Percentiles rank a stretch among this genome's conserved stretches.
Evolutionary conservation across 306 rosid genomes (phyloP).

Genomic region (Rosa persica): DNA sequence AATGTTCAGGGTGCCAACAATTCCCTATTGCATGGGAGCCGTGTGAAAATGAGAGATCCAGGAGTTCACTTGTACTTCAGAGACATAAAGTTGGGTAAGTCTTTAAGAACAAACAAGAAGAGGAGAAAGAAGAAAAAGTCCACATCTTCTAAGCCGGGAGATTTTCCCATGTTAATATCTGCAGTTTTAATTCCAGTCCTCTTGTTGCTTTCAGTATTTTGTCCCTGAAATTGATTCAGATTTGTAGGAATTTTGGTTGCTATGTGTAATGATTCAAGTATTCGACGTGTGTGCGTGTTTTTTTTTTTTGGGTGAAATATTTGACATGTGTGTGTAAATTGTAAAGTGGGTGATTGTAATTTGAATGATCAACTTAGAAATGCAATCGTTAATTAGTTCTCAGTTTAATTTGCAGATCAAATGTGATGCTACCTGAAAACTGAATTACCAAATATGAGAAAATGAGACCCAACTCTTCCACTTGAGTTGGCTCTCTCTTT

Average conservation of each 20-base stretch:
- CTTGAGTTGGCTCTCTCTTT: neutral
- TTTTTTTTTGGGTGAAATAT: no score
- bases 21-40: constrained; percentile 37
- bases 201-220: constrained; percentile 17
- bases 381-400: neutral
- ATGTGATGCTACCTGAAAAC: neutral
- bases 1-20: constrained; percentile 47
- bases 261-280: neutral
- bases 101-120: constrained; percentile 6
- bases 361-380: neutral
- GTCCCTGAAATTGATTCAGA: neutral
- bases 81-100: constrained; percentile 24
- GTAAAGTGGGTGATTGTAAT: neutral
- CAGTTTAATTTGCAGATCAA: neutral
- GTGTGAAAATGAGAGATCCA: constrained; percentile 42
- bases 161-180: constrained; percentile 1
- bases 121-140: neutral
- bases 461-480: no score
- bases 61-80: constrained; percentile 46
- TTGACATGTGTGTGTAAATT: neutral
- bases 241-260: neutral
- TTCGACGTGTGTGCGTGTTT: no score
- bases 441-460: no score
- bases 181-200: constrained; percentile 1
- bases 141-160: neutral